Conservation (phyloP, 441 rosid species). For the Gossypium aridum region DNA sequence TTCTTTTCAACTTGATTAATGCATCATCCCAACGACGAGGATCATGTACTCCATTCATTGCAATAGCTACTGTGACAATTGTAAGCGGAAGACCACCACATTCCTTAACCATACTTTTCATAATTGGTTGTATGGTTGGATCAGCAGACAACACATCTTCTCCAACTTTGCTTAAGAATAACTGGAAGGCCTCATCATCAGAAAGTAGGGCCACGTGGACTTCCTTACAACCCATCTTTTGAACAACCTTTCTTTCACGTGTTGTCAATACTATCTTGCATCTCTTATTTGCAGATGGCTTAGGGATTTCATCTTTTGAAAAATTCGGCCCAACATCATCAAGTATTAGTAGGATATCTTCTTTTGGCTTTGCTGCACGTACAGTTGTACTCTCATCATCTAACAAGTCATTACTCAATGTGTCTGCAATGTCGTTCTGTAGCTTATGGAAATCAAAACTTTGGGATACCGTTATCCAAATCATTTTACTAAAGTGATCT, state of each 20-base stretch:
- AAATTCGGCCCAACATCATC: slow-evolving; percentile 40
- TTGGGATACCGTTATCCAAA: not conserved
- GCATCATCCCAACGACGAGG: fast-evolving
- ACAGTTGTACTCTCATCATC: not conserved
- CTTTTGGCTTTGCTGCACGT: not conserved
- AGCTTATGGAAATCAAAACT: fast-evolving
- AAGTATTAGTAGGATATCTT: slow-evolving; percentile 28
- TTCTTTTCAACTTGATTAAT: not conserved
- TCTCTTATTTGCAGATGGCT: slow-evolving; percentile 25
- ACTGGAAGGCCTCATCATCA: slow-evolving; percentile 24
- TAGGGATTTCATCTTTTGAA: slow-evolving; percentile 31
- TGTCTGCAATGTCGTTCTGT: not conserved
- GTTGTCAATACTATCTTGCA: slow-evolving; percentile 37
- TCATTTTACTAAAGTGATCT: not conserved
- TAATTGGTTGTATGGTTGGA: slow-evolving; percentile 9
- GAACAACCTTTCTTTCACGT: slow-evolving; percentile 25
- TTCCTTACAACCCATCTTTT: slow-evolving; percentile 24
- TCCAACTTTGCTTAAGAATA: slow-evolving; percentile 26
- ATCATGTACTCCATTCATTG: not conserved
- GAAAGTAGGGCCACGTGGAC: slow-evolving; percentile 21
- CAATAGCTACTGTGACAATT: not conserved
- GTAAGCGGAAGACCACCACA: slow-evolving; percentile 16
- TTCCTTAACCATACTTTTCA: slow-evolving; percentile 25
- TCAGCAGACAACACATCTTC: slow-evolving; percentile 14
- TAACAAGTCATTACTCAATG: not conserved